These are phyloP conservation scores for Entomophthora muscae DNA, from an alignment of 371 early-diverging fungal species.

Conservation along the genomic window DNA sequence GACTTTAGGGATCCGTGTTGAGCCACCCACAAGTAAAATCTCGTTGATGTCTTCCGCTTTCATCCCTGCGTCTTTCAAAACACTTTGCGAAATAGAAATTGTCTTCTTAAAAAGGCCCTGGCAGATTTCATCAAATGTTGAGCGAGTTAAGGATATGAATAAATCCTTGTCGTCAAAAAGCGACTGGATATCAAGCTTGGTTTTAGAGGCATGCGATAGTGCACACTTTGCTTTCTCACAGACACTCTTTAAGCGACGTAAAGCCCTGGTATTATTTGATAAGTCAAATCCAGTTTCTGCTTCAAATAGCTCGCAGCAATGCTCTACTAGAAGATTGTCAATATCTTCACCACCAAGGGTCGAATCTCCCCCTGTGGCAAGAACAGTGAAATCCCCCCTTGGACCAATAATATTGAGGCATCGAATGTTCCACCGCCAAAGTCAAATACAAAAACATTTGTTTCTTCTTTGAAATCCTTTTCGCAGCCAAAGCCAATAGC, in stretches of 20 bases:
- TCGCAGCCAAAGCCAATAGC: slow-evolving; percentile 84
- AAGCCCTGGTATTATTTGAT: slow-evolving; percentile 50
- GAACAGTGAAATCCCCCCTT: slow-evolving; percentile 75
- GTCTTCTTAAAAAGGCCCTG: slow-evolving; percentile 84
- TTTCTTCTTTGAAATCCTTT: slow-evolving; percentile 37
- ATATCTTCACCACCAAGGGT: slow-evolving; percentile 92
- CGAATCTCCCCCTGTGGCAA: slow-evolving; percentile 80
- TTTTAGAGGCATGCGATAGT: slow-evolving; percentile 69
- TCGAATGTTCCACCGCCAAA: slow-evolving; percentile 95
- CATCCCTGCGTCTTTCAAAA: slow-evolving; percentile 89
- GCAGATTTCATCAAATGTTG: slow-evolving; percentile 88
- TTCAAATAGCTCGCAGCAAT: slow-evolving; percentile 56
- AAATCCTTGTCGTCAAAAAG: slow-evolving; percentile 97
- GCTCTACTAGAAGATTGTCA: too few species aligned
- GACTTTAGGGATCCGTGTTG: slow-evolving; percentile 97
- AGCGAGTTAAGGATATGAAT: slow-evolving; percentile 86
- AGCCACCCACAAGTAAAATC: slow-evolving; percentile 98
- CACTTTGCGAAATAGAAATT: slow-evolving; percentile 91
- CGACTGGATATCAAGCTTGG: slow-evolving; percentile 81
- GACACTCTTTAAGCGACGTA: slow-evolving; percentile 76
- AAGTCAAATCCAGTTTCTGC: slow-evolving; percentile 48
- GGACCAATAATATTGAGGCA: slow-evolving; percentile 73
- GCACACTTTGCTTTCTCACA: slow-evolving; percentile 82
- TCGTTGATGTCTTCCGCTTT: slow-evolving; percentile 79
- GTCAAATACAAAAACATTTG: slow-evolving; percentile 75